Percentiles rank a stretch among this genome's conserved stretches.
Evolutionary conservation across 2,329 filamentous ascomycete genomes (phyloP).

Genomic region (Aspergillus tamarii): DNA sequence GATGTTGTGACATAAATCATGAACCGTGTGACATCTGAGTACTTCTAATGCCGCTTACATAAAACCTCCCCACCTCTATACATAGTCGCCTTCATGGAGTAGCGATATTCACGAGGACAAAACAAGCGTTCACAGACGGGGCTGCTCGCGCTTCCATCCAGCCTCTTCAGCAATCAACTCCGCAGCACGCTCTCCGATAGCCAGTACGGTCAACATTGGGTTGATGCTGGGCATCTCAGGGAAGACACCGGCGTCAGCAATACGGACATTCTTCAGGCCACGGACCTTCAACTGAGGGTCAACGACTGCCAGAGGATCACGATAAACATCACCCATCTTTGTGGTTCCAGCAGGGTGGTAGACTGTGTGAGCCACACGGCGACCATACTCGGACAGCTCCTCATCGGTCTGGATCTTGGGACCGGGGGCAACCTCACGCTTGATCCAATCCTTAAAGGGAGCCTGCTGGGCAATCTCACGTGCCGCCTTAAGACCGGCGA

Average conservation of each 20-base stretch:
- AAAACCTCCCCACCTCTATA: background rate
- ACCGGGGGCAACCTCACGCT: slow-evolving; percentile 78
- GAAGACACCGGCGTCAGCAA: slow-evolving; percentile 86
- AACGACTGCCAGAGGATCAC: slow-evolving; percentile 77
- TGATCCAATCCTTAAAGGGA: slow-evolving; percentile 82
- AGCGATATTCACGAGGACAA: background rate
- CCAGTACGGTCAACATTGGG: slow-evolving; percentile 87
- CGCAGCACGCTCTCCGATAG: slow-evolving; percentile 79
- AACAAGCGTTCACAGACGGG: slow-evolving; percentile 32
- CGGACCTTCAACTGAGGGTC: slow-evolving; percentile 72
- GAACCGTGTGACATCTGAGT: slow-evolving; percentile 13
- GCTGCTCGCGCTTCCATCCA: slow-evolving; percentile 63
- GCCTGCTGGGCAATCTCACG: slow-evolving; percentile 73
- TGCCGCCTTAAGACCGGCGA: slow-evolving; percentile 76
- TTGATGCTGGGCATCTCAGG: slow-evolving; percentile 86
- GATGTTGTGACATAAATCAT: slow-evolving; percentile 13
- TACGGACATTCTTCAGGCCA: slow-evolving; percentile 72
- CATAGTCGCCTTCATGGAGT: background rate
- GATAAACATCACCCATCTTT: slow-evolving; percentile 78
- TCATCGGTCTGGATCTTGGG: slow-evolving; percentile 75
- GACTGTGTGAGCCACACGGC: slow-evolving; percentile 81
- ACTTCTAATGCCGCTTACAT: background rate
- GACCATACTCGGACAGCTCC: slow-evolving; percentile 78
- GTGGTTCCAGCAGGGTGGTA: slow-evolving; percentile 90
- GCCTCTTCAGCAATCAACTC: slow-evolving; percentile 80